Percentiles rank a stretch among this genome's conserved stretches.
Conservation (phyloP, 805 yeast genomes). For the Brettanomyces custersianus region DNA sequence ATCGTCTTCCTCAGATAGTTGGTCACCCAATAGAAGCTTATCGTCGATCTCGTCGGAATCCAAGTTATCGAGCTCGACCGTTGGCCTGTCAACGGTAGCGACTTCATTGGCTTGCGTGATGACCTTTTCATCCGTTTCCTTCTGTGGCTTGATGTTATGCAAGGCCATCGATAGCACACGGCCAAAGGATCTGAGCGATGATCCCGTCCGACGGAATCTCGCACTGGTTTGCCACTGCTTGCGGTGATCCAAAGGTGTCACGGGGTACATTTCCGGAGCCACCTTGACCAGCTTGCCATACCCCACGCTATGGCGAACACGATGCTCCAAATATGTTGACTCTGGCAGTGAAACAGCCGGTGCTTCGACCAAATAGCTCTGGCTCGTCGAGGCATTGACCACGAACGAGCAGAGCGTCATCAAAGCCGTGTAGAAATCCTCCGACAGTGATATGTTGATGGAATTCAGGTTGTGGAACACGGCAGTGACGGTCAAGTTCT, state of each 20-base stretch:
- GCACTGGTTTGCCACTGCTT: neutral
- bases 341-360: conserved; percentile 38
- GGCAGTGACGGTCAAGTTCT: conserved; percentile 23
- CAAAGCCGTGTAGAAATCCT: conserved; percentile 60
- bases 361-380: conserved; percentile 55
- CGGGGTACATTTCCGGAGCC: conserved; percentile 19
- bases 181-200: neutral
- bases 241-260: neutral
- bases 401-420: conserved; percentile 54
- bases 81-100: neutral
- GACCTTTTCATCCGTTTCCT: neutral
- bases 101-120: too few relatives aligned
- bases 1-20: neutral
- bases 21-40: neutral
- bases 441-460: conserved; percentile 34
- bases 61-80: neutral
- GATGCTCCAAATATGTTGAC: conserved; percentile 45
- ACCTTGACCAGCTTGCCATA: conserved; percentile 17
- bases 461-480: conserved; percentile 20
- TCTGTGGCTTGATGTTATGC: neutral
- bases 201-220: neutral
- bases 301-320: conserved; percentile 8
- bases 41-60: neutral
- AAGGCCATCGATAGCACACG: neutral
- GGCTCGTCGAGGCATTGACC: conserved; percentile 57